Base-by-base conservation (phyloP, 2,329 filamentous ascomycete genomes). In the Amauroascus verrucosus region DNA sequence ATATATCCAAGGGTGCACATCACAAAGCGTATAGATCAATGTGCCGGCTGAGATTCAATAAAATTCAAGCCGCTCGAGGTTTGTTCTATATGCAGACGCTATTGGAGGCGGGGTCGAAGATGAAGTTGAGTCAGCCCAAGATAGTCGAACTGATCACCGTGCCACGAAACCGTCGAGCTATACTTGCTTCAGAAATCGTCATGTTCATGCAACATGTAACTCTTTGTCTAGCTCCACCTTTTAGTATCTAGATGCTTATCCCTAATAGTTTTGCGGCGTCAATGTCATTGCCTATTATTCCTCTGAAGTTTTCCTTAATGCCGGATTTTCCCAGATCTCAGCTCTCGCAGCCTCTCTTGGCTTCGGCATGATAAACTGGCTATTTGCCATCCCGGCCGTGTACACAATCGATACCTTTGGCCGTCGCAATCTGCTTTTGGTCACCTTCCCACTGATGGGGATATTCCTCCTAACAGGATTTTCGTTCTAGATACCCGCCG, bases 381-480 rank as follows among this genome's bases (percentile, higher is more conserved):
- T 84, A 33, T 83, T 83, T 57, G 80, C 81, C 14, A 70, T 83
- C 11, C 80, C 80, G 0, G 81, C 80, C 2, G 69, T 84, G 45
- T 82, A 79, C 63, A 84, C 81, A 5, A 85, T 85, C 57, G 83
- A 86, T 61, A 83, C 77, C 0, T 85, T 82, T 55, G 83, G 83
- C 6, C 77, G 83, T 2, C 75, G 83, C 18, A 81, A 81, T 57
- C 70, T 85, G 6, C 73, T 85, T 1, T 70, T 85, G 3, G 73
- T 74, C 1, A 85, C 82, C 0, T 84, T 85, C 61, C 82, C 82
- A 0, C 66, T 84, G 16, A 85, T 86, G 82, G 70, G 70, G 2
- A 60, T 75, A 46, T 72, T 71, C 40, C 66, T 78, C 57, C 76
- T 76, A 53, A 77, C 76, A 0, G 76, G 77, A 1, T 77, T 77